phyloP scores from a whole-genome alignment of 306 rosid genomes.

The Vigna nakashimae region DNA sequence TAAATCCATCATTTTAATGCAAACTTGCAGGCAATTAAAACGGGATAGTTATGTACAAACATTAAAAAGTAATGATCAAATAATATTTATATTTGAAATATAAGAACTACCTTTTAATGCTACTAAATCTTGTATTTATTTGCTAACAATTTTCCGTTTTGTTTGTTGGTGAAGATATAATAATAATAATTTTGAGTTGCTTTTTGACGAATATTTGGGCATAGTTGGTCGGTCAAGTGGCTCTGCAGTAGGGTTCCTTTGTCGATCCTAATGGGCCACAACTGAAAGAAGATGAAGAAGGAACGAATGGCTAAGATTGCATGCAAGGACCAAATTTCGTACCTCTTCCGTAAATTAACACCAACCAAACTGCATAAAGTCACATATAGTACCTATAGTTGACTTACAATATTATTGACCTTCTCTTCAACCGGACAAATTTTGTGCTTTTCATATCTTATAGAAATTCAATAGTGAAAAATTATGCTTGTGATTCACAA shows the following conservation, averaged over 20 bases:
- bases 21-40: not conserved
- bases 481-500: too few relatives aligned
- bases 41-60: not conserved
- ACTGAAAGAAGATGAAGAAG: not conserved
- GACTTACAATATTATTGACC: not conserved
- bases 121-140: not conserved
- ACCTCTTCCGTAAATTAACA: conserved; percentile 11
- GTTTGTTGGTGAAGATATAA: not conserved
- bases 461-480: too few relatives aligned
- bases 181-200: not conserved
- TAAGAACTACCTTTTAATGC: not conserved
- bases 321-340: not conserved
- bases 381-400: not conserved
- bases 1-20: not conserved
- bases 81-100: not conserved
- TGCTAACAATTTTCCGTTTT: not conserved
- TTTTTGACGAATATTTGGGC: not conserved
- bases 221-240: not conserved
- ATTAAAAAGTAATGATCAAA: not conserved
- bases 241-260: not conserved
- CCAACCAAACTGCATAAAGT: not conserved
- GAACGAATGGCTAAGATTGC: not conserved
- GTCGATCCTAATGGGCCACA: conserved; percentile 2
- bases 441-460: not conserved
- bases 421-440: not conserved